A percentile compares a stretch with the other conserved stretches of the same genome.
Conservation (phyloP, 1,284 basidiomycete genomes). For the Leccinum pachyderme region DNA sequence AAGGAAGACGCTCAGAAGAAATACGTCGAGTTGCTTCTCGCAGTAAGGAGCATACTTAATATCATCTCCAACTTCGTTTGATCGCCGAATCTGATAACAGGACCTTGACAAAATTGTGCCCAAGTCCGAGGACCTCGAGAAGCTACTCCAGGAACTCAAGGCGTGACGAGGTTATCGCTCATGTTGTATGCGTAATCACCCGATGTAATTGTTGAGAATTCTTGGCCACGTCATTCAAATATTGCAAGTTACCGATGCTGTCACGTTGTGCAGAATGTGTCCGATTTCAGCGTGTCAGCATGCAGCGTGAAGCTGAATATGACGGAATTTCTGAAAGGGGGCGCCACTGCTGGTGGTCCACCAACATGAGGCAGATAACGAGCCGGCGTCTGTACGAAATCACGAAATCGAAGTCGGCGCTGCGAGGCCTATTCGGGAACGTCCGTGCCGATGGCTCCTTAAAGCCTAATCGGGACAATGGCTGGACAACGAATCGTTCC, state of each 20-base stretch:
- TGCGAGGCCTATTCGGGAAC: slow-evolving; percentile 22
- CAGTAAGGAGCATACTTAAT: slow-evolving; percentile 45
- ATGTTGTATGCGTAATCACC: slow-evolving; percentile 7
- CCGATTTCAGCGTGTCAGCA: neutral
- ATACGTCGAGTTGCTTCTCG: slow-evolving; percentile 74
- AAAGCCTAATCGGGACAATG: slow-evolving; percentile 1
- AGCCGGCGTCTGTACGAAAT: slow-evolving; percentile 27
- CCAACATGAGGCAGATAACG: slow-evolving; percentile 29
- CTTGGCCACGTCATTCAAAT: slow-evolving; percentile 4
- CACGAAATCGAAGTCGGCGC: slow-evolving; percentile 14
- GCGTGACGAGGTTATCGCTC: slow-evolving; percentile 35
- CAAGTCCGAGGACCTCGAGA: slow-evolving; percentile 53
- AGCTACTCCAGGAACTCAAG: slow-evolving; percentile 60
- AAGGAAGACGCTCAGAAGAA: slow-evolving; percentile 68
- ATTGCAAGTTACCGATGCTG: neutral
- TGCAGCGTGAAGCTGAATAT: neutral
- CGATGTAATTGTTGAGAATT: neutral
- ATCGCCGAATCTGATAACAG: slow-evolving; percentile 8
- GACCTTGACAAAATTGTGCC: slow-evolving; percentile 47
- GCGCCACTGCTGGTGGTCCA: slow-evolving; percentile 1
- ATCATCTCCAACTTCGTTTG: neutral
- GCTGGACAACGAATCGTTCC: slow-evolving; percentile 5
- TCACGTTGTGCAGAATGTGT: slow-evolving; percentile 8
- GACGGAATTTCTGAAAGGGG: neutral
- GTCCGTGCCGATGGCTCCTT: slow-evolving; percentile 9